A percentile compares a stretch with the other conserved stretches of the same genome.
phyloP scores from a whole-genome alignment of 2,329 filamentous ascomycete genomes.

The Fusarium sp. region DNA sequence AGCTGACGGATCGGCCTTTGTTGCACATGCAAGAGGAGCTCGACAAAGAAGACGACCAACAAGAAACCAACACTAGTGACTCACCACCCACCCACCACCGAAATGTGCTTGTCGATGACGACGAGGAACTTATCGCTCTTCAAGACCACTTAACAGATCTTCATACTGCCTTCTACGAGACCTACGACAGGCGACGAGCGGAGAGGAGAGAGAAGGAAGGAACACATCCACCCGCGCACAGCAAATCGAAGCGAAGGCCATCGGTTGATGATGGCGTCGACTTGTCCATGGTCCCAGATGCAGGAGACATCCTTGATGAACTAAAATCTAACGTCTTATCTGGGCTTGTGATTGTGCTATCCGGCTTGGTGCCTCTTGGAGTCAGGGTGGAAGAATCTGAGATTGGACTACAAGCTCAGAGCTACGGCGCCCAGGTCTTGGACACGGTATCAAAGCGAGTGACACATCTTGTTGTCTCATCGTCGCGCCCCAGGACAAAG shows the following conservation, averaged over 20 bases:
- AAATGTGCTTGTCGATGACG: conserved; percentile 88
- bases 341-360: conserved; percentile 85
- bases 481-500: conserved; percentile 80
- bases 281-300: conserved; percentile 77
- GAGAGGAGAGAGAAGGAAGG: conserved; percentile 53
- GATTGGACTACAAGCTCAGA: conserved; percentile 86
- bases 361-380: conserved; percentile 87
- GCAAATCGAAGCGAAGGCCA: conserved; percentile 48
- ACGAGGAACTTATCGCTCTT: conserved; percentile 82
- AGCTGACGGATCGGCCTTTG: conserved; percentile 88
- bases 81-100: conserved; percentile 57
- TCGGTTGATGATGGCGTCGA: conserved; percentile 59
- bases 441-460: conserved; percentile 70
- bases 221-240: conserved; percentile 53
- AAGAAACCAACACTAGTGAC: conserved; percentile 44
- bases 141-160: conserved; percentile 80
- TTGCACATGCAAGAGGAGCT: conserved; percentile 92
- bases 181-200: conserved; percentile 73
- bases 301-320: conserved; percentile 83
- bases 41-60: conserved; percentile 76
- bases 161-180: conserved; percentile 84
- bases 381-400: conserved; percentile 84
- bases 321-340: conserved; percentile 83
- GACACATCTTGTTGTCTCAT: conserved; percentile 80
- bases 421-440: conserved; percentile 79